These are phyloP conservation scores for Amoeboaphelidium occidentale DNA, from an alignment of 371 early-diverging fungal genomes.

Conservation along the genomic window DNA sequence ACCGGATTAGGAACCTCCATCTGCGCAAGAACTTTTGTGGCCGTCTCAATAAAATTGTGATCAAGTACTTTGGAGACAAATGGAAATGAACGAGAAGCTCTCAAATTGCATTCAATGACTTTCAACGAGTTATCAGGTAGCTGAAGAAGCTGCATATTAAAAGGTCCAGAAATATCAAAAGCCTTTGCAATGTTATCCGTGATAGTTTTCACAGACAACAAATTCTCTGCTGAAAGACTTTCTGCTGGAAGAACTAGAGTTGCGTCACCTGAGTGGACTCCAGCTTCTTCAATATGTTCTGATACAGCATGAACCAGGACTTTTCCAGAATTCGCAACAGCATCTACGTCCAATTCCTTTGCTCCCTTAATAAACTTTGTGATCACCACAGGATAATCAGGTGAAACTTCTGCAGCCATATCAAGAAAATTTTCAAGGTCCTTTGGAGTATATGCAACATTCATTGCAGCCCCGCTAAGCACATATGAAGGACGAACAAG, in stretches of 20 bases:
- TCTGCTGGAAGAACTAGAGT: conserved; percentile 34
- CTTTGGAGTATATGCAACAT: conserved; percentile 53
- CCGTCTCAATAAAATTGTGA: conserved; percentile 73
- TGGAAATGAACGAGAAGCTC: conserved; percentile 83
- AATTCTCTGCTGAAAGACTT: conserved; percentile 17
- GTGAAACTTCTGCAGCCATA: conserved; percentile 66
- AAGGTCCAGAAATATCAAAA: conserved; percentile 85
- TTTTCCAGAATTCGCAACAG: conserved; percentile 70
- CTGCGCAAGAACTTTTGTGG: conserved; percentile 67
- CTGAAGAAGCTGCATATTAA: conserved; percentile 79
- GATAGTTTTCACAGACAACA: conserved; percentile 54
- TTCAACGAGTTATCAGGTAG: conserved; percentile 82
- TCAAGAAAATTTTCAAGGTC: conserved; percentile 52
- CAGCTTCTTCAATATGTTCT: conserved; percentile 89
- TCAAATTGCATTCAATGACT: conserved; percentile 89
- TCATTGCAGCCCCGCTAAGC: conserved; percentile 87
- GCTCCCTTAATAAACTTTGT: conserved; percentile 84
- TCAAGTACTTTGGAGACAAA: conserved; percentile 80
- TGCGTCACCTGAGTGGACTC: conserved; percentile 92
- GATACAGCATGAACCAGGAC: conserved; percentile 64
- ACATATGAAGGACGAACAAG: conserved; percentile 87
- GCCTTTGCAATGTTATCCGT: conserved; percentile 71
- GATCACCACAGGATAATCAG: conserved; percentile 73
- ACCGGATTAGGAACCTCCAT: conserved; percentile 28
- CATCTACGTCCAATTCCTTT: conserved; percentile 88